phyloP scores from a whole-genome alignment of 257 asterid genomes.

The Voacanga thouarsii region DNA sequence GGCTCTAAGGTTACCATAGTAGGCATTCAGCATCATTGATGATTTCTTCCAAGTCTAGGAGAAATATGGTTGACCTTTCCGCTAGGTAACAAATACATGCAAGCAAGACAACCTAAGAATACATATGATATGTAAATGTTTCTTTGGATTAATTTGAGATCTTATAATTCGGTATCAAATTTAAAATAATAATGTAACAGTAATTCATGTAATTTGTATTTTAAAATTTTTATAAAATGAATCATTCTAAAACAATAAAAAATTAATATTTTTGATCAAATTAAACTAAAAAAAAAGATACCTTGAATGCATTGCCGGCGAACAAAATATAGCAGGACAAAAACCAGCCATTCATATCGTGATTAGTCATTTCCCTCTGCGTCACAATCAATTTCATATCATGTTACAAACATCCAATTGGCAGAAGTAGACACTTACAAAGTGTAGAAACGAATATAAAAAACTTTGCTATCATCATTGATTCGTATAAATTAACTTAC shows the following conservation, averaged over 20 bases:
- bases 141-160: neutral
- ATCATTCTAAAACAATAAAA: neutral
- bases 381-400: neutral
- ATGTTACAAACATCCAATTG: neutral
- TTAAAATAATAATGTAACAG: neutral
- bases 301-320: constrained; percentile 12
- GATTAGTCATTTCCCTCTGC: neutral
- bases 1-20: neutral
- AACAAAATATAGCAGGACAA: constrained; percentile 7
- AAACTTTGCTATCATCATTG: neutral
- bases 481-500: neutral
- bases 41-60: neutral
- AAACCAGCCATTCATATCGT: neutral
- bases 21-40: neutral
- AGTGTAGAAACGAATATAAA: neutral
- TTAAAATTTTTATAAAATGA: constrained; percentile 6
- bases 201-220: neutral
- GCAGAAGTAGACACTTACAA: neutral
- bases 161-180: neutral
- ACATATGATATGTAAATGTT: no score
- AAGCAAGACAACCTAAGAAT: neutral
- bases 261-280: neutral
- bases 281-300: neutral
- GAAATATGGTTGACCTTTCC: neutral
- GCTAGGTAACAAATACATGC: neutral